phyloP scores from a whole-genome alignment of 192 early-diverging fungal genomes.

The Borealophlyctis nickersoniae region DNA sequence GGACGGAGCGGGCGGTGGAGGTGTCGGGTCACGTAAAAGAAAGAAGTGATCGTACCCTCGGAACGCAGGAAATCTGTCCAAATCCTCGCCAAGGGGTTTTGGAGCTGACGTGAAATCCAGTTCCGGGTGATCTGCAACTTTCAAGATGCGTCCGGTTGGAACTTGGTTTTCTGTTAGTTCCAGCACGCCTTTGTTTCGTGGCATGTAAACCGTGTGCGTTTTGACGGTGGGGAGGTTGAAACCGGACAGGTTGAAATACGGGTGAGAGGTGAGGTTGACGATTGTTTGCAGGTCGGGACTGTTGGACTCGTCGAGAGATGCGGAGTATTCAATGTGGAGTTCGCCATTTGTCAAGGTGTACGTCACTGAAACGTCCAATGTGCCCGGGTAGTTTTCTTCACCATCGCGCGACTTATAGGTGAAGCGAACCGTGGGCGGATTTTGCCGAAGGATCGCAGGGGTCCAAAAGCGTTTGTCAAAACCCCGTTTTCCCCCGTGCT shows the following conservation, averaged over 20 bases:
- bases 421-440: slow-evolving; percentile 55
- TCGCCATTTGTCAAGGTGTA: slow-evolving; percentile 44
- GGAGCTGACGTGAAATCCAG: slow-evolving; percentile 57
- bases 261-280: slow-evolving; percentile 80
- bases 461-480: slow-evolving; percentile 71
- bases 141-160: slow-evolving; percentile 68
- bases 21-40: slow-evolving; percentile 26
- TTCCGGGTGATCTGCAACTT: slow-evolving; percentile 30
- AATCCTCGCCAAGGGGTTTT: slow-evolving; percentile 50
- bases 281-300: slow-evolving; percentile 50
- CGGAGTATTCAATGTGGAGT: slow-evolving; percentile 38
- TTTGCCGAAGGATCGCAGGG: slow-evolving; percentile 35
- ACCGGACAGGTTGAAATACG: slow-evolving; percentile 87
- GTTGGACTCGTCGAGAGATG: slow-evolving; percentile 49
- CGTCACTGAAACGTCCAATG: slow-evolving; percentile 51
- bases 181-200: slow-evolving; percentile 46
- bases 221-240: slow-evolving; percentile 40
- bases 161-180: slow-evolving; percentile 53
- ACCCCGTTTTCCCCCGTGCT: slow-evolving; percentile 72
- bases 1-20: neutral
- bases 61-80: slow-evolving; percentile 40
- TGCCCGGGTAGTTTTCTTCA: slow-evolving; percentile 80
- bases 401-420: slow-evolving; percentile 60
- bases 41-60: slow-evolving; percentile 85
- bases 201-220: slow-evolving; percentile 49